These are phyloP conservation scores for Apiospora aurea DNA, from an alignment of 2,329 filamentous ascomycete genomes.

Conservation along the genomic window DNA sequence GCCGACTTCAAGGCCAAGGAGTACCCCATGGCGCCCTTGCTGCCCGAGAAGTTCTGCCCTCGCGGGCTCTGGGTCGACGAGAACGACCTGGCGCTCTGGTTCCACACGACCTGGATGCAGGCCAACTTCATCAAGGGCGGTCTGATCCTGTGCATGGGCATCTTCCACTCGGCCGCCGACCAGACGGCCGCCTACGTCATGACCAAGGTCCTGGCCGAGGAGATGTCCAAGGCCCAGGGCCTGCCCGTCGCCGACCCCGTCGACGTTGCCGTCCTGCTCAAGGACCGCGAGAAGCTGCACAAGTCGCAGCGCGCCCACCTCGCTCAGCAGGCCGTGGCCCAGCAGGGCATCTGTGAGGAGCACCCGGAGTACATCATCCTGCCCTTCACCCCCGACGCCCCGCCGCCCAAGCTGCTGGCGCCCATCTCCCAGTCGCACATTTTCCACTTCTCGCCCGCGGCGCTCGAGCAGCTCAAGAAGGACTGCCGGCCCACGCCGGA, in stretches of 20 bases:
- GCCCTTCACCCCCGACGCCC: constrained; percentile 4
- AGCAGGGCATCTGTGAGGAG: background rate
- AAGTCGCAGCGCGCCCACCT: constrained; percentile 30
- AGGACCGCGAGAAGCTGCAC: constrained; percentile 32
- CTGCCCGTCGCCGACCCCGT: constrained; percentile 25
- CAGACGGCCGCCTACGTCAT: constrained; percentile 42
- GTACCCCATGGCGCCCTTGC: constrained; percentile 37
- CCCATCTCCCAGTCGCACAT: constrained; percentile 21
- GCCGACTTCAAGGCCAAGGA: constrained; percentile 37
- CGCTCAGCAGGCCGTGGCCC: background rate
- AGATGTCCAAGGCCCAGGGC: constrained; percentile 42
- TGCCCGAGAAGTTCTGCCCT: constrained; percentile 35
- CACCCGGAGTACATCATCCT: constrained; percentile 17
- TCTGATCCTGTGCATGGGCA: constrained; percentile 37
- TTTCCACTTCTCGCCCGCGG: constrained; percentile 34
- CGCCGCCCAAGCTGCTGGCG: constrained; percentile 21
- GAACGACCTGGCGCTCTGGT: constrained; percentile 32
- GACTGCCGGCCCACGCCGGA: constrained; percentile 15
- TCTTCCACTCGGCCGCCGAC: constrained; percentile 45
- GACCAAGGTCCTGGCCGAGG: constrained; percentile 46
- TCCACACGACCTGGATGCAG: constrained; percentile 33
- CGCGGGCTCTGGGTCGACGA: constrained; percentile 38
- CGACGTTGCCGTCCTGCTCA: constrained; percentile 23
- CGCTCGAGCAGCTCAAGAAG: constrained; percentile 34
- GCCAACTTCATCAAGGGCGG: constrained; percentile 43